Evolutionary conservation across 495 filamentous ascomycete species (phyloP).

Genomic region (Daldinia caldariorum): DNA sequence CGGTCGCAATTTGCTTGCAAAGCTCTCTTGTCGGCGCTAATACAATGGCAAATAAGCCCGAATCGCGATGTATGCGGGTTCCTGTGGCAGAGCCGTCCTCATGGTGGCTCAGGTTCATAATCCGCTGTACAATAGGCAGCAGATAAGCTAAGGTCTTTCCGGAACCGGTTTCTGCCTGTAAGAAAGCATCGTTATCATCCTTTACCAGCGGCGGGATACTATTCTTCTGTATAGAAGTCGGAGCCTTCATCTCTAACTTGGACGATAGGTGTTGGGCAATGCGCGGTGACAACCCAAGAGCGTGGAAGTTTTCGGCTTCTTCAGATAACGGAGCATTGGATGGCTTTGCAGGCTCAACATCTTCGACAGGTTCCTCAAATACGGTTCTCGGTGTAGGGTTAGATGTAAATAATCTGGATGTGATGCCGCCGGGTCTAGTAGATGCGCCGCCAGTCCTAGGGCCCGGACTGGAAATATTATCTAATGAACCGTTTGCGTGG

Average conservation of each 20-base stretch:
- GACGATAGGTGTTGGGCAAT: conserved; percentile 84
- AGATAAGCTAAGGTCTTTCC: conserved; percentile 97
- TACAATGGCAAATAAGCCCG: conserved; percentile 91
- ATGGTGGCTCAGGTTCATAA: conserved; percentile 75
- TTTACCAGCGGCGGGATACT: conserved; percentile 81
- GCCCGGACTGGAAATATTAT: conserved; percentile 20
- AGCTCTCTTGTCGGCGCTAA: conserved; percentile 92
- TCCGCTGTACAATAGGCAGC: conserved; percentile 86
- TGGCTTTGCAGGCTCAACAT: conserved; percentile 69
- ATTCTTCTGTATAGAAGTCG: conserved; percentile 92
- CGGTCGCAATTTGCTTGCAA: conserved; percentile 88
- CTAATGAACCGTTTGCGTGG: conserved; percentile 25
- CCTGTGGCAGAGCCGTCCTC: conserved; percentile 57
- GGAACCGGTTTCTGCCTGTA: conserved; percentile 96
- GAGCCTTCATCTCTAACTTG: conserved; percentile 87
- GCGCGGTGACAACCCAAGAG: conserved; percentile 78
- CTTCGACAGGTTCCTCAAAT: conserved; percentile 56
- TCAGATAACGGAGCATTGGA: conserved; percentile 94
- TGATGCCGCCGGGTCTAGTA: conserved; percentile 61
- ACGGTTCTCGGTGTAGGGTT: conserved; percentile 76
- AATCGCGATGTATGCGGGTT: conserved; percentile 73
- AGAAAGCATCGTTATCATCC: conserved; percentile 89
- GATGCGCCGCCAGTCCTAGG: conserved; percentile 41
- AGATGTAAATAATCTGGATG: conserved; percentile 90
- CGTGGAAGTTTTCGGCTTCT: conserved; percentile 83